Percentiles rank a stretch among this genome's conserved stretches.
Evolutionary conservation across 2,329 filamentous ascomycete species (phyloP).

Genomic region (Microcera coccophila): DNA sequence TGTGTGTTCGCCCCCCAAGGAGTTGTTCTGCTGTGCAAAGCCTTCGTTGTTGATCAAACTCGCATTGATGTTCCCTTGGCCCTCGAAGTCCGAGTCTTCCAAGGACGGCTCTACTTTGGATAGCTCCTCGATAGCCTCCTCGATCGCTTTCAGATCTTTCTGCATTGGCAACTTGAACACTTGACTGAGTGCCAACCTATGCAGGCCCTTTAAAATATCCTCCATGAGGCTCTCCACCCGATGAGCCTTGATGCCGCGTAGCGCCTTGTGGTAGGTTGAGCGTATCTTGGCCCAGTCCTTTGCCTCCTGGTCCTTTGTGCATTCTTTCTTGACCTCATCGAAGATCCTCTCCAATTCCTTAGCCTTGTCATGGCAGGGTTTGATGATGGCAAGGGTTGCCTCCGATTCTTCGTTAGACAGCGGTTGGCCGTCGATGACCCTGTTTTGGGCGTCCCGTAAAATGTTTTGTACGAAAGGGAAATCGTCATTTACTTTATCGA

Average conservation of each 20-base stretch:
- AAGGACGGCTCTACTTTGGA: slow-evolving; percentile 5
- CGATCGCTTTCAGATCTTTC: slow-evolving; percentile 2
- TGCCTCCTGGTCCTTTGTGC: neutral
- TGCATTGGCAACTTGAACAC: slow-evolving; percentile 4
- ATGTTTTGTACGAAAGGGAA: slow-evolving; percentile 2
- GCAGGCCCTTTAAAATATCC: slow-evolving; percentile 2
- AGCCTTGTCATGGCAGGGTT: slow-evolving; percentile 1
- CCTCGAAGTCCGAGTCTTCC: slow-evolving; percentile 2
- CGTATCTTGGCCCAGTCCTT: neutral
- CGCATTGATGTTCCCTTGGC: no score
- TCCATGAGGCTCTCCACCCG: slow-evolving; percentile 6
- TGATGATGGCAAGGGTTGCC: neutral
- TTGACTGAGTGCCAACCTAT: slow-evolving; percentile 6
- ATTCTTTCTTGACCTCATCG: slow-evolving; percentile 1
- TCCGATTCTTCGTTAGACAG: neutral
- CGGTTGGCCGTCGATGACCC: neutral
- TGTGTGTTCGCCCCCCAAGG: no score
- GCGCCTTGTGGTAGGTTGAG: neutral
- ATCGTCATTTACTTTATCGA: slow-evolving; percentile 1
- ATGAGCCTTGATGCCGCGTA: slow-evolving; percentile 1
- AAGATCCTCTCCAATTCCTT: slow-evolving; percentile 1
- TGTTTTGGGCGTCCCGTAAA: neutral
- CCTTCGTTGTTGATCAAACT: no score
- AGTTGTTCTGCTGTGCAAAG: no score
- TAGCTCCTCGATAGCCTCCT: slow-evolving; percentile 6